These are phyloP conservation scores for Haplographium delicatum DNA, from an alignment of 495 filamentous ascomycete genomes.

Conservation along the genomic window DNA sequence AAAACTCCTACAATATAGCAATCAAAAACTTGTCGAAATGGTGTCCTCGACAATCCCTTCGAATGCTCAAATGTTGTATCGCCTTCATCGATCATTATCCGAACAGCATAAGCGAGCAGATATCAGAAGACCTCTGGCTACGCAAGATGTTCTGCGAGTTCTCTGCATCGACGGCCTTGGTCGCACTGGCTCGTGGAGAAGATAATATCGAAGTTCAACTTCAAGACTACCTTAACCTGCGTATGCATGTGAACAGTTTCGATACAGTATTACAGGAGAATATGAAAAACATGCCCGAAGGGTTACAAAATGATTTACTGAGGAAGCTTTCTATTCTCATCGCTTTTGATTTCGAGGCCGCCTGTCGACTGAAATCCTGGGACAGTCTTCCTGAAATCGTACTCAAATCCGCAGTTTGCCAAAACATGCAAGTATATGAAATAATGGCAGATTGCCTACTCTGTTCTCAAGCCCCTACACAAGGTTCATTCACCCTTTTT, in stretches of 20 bases:
- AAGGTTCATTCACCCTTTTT: conserved; percentile 27
- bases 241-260: conserved; percentile 53
- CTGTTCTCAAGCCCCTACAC: conserved; percentile 44
- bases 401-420: conserved; percentile 40
- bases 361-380: conserved; percentile 61
- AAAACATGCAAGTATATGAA: conserved; percentile 36
- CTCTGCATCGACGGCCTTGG: conserved; percentile 52
- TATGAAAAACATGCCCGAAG: conserved; percentile 36
- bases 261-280: conserved; percentile 42
- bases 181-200: conserved; percentile 59
- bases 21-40: conserved; percentile 54
- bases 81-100: conserved; percentile 58
- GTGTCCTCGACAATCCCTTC: conserved; percentile 43
- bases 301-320: conserved; percentile 44
- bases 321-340: conserved; percentile 59
- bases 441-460: conserved; percentile 58
- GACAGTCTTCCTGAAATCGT: conserved; percentile 57
- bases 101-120: conserved; percentile 36
- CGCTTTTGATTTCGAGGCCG: conserved; percentile 73
- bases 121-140: conserved; percentile 45
- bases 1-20: conserved; percentile 70
- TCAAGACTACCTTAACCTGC: conserved; percentile 54
- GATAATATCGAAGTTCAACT: conserved; percentile 53
- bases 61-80: conserved; percentile 55
- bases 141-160: conserved; percentile 65